Evolutionary conservation across 2,329 filamentous ascomycete species (phyloP), one percentile per base, ranked within the genome.

Genomic region (Gnomoniopsis smithogilvyi): DNA sequence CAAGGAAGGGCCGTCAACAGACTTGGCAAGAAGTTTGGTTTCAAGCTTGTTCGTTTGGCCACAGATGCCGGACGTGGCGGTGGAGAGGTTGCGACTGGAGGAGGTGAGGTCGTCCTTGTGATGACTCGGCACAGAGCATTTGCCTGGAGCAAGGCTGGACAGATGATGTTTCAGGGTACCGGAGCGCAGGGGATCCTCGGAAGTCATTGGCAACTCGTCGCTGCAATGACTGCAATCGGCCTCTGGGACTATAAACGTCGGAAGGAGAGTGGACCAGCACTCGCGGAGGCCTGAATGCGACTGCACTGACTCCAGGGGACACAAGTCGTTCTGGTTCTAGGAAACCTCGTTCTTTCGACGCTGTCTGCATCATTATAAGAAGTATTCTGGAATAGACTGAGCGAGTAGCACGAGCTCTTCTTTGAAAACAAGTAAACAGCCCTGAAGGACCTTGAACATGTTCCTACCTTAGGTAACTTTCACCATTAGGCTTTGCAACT

Each of bases 131-230:
- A 38, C 41, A n/a, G 4, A 14, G 24, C n/a, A 15, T 22, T 24
- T 17, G 17, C 26, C 1, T 48, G 43, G 49, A 41, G 21, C 11
- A 36, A 6, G 3, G 19, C 30, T 6, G 55, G n/a, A 30, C 15
- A 33, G 3, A 36, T 58, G 17, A 46, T 30, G 15, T 58, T 58
- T 17, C 49, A 52, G 30, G 55, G 55, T 6, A 48, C 14, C 17
- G 55, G 55, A 17, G 55, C 55, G 19, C 55, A 52, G 55, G 49
- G 49, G 4, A 8, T 58, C 3, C 30, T 58, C 3, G 55, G 55
- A 3, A 8, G 47, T 2, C 30, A 22, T 14, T 58, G 55, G 55
- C 49, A 52, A 30, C 41, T 52, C 17, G 15, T 48, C 19, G 55
- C 55, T 1, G 55, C 46, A 15, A 52, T 58, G 48, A 52, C 49